phyloP scores from a whole-genome alignment of 1,139 yeast genomes.

The Hemisphaericaspora xylanilytica region DNA sequence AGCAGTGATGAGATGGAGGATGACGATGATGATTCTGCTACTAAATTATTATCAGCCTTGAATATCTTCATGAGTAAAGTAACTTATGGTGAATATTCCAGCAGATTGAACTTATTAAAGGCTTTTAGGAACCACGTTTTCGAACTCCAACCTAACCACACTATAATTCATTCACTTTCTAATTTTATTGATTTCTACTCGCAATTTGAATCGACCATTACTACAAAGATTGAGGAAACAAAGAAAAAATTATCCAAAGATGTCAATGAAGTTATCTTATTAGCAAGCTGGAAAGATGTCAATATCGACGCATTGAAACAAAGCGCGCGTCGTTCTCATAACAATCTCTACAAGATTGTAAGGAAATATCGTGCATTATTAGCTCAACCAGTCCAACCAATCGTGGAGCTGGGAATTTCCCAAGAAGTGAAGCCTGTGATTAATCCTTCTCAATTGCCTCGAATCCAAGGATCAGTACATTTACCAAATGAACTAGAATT shows the following conservation, averaged over 20 bases:
- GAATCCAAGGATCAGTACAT: slow-evolving; percentile 16
- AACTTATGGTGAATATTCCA: slow-evolving; percentile 66
- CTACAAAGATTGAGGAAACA: slow-evolving; percentile 41
- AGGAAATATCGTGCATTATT: slow-evolving; percentile 75
- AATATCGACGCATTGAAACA: slow-evolving; percentile 91
- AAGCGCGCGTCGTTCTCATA: slow-evolving; percentile 87
- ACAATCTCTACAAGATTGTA: slow-evolving; percentile 75
- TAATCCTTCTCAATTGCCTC: slow-evolving; percentile 12
- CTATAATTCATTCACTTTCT: slow-evolving; percentile 43
- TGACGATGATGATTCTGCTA: slow-evolving; percentile 22
- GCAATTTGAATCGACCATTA: slow-evolving; percentile 56
- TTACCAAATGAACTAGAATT: slow-evolving; percentile 15
- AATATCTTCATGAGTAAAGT: slow-evolving; percentile 75
- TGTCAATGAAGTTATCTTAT: slow-evolving; percentile 74
- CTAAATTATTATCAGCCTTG: slow-evolving; percentile 62
- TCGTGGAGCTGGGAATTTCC: slow-evolving; percentile 63
- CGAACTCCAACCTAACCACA: slow-evolving; percentile 21
- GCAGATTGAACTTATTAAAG: slow-evolving; percentile 55
- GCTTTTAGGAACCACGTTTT: slow-evolving; percentile 59
- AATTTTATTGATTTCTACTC: slow-evolving; percentile 65
- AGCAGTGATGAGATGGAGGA: slow-evolving; percentile 3
- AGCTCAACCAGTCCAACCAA: slow-evolving; percentile 47
- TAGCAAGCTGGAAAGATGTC: slow-evolving; percentile 97
- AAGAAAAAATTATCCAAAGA: slow-evolving; percentile 70
- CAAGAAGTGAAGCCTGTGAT: slow-evolving; percentile 14